Percentiles rank a stretch among this genome's conserved stretches.
Conservation (phyloP, 768 basidiomycete genomes). For the Favolaschia claudopus region DNA sequence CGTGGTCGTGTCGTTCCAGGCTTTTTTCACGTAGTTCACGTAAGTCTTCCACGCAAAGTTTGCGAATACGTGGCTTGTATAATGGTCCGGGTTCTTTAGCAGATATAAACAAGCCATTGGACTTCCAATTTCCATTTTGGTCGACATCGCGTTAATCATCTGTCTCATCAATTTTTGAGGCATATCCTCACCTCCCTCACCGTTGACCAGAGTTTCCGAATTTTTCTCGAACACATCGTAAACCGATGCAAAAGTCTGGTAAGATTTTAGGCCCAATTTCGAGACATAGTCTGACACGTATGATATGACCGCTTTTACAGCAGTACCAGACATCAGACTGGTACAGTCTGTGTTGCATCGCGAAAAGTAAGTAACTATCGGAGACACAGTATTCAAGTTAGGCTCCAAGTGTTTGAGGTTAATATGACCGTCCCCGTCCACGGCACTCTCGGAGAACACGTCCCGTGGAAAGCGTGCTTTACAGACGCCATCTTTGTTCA, state of each 20-base stretch:
- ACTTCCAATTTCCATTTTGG: constrained; percentile 39
- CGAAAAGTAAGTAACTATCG: not conserved
- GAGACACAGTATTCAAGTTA: not conserved
- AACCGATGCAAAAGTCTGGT: not conserved
- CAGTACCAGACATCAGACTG: not conserved
- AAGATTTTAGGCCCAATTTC: not conserved
- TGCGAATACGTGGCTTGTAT: constrained; percentile 39
- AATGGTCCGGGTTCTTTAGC: constrained; percentile 42
- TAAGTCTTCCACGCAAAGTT: constrained; percentile 39
- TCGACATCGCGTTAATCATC: not conserved
- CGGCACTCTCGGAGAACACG: constrained; percentile 1
- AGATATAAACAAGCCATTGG: constrained; percentile 42
- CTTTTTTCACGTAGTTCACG: not conserved
- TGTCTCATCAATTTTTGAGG: not conserved
- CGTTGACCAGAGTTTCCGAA: constrained; percentile 23
- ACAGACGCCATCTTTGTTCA: not conserved
- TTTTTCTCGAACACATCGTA: constrained; percentile 21
- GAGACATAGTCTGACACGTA: constrained; percentile 2
- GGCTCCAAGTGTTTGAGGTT: not conserved
- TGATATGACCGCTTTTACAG: not conserved
- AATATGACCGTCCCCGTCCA: constrained; percentile 25
- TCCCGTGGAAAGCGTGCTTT: not conserved
- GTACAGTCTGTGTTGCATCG: constrained; percentile 1
- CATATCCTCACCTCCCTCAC: not conserved
- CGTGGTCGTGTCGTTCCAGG: not conserved